Conservation (phyloP, 2,329 filamentous ascomycete species). For the Aphanocladium album region DNA sequence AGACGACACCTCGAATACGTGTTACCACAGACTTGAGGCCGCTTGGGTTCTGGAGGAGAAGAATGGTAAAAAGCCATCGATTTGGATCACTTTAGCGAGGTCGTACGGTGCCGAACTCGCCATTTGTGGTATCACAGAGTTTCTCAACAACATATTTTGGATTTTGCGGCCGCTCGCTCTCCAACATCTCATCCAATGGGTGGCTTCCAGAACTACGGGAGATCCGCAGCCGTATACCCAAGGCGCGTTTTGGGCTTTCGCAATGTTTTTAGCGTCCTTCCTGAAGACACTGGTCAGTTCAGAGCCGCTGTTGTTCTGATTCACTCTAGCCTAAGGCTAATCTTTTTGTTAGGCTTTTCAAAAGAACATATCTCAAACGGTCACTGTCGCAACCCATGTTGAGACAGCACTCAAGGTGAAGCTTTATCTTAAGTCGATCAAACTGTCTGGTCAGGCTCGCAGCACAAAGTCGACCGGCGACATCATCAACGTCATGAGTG, state of each 20-base stretch:
- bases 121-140: conserved; percentile 12
- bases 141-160: conserved; percentile 12
- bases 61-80: conserved; percentile 11
- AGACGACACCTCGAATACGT: conserved; percentile 12
- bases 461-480: conserved; percentile 81
- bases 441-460: conserved; percentile 80
- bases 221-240: conserved; percentile 11
- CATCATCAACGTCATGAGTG: conserved; percentile 94
- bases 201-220: conserved; percentile 12
- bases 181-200: conserved; percentile 13
- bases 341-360: conserved; percentile 34
- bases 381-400: conserved; percentile 68
- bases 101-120: conserved; percentile 12
- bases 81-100: conserved; percentile 11
- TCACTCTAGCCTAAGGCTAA: conserved; percentile 9
- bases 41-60: conserved; percentile 12
- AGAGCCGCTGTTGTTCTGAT: conserved; percentile 8
- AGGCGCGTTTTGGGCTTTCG: conserved; percentile 10
- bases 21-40: conserved; percentile 11
- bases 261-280: conserved; percentile 49
- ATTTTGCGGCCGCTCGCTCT: conserved; percentile 12
- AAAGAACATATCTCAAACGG: conserved; percentile 8
- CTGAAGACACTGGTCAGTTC: conserved; percentile 62
- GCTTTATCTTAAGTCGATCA: conserved; percentile 81
- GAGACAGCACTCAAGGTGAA: conserved; percentile 77